These are phyloP conservation scores for Eimeria falciformis DNA, from an alignment of 169 alveolate genomes.

Conservation along the genomic window DNA sequence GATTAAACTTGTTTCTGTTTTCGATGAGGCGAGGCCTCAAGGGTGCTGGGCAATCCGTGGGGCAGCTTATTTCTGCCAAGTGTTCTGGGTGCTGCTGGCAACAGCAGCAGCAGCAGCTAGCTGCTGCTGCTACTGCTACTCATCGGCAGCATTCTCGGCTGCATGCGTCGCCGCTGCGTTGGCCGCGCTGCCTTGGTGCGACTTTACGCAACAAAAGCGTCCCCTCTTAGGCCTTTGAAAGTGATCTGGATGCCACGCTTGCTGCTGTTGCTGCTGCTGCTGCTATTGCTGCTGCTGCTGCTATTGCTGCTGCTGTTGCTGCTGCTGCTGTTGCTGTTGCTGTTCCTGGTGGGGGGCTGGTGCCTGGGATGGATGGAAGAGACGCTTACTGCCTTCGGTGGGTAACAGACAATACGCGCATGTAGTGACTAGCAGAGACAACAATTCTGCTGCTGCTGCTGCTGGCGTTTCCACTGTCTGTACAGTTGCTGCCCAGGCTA, in stretches of 20 bases:
- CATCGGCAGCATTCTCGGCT: no score
- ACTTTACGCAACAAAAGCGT: no score
- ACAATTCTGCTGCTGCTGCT: not conserved
- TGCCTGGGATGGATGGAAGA: no score
- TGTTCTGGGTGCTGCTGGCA: no score
- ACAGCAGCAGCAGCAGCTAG: slow-evolving; percentile 37
- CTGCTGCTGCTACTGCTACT: slow-evolving; percentile 32
- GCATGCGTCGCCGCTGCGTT: no score
- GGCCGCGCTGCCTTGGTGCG: no score
- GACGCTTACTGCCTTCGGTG: no score
- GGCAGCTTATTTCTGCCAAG: not conserved
- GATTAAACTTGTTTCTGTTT: no score
- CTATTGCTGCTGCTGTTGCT: not conserved
- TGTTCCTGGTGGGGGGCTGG: slow-evolving; percentile 17
- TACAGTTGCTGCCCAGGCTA: not conserved
- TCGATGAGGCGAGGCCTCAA: not conserved
- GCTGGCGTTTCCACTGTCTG: not conserved
- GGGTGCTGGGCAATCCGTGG: not conserved
- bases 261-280: slow-evolving; percentile 21
- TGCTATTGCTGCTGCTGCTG: slow-evolving; percentile 51
- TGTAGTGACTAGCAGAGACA: no score
- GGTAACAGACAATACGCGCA: no score
- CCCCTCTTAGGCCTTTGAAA: no score
- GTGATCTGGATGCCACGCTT: not conserved
- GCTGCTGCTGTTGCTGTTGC: slow-evolving; percentile 35